phyloP scores from a whole-genome alignment of 2,329 filamentous ascomycete genomes.

The Beauveria pseudobassiana region DNA sequence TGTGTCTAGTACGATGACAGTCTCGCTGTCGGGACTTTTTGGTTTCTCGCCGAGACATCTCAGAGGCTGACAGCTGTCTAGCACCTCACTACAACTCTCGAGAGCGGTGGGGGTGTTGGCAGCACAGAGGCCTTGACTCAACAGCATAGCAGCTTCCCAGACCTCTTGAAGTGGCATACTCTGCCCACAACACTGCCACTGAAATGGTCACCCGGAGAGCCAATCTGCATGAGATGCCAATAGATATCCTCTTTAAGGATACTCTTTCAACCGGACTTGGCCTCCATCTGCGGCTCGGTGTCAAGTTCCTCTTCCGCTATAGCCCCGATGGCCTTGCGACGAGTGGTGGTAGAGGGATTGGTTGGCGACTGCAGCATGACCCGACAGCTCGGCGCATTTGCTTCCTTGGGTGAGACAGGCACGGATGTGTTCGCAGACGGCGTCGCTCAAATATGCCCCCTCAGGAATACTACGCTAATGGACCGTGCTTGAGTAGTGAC shows the following conservation, averaged over 20 bases:
- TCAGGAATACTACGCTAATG: neutral
- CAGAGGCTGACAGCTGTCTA: neutral
- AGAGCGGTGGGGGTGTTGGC: neutral
- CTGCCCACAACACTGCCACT: neutral
- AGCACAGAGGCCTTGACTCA: neutral
- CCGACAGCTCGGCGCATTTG: neutral
- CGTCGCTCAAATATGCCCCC: neutral
- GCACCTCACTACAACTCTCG: neutral
- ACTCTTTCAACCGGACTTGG: too few relatives aligned
- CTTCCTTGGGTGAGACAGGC: neutral
- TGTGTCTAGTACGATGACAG: neutral
- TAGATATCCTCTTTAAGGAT: neutral
- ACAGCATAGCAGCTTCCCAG: neutral
- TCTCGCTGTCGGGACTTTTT: neutral
- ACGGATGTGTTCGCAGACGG: neutral
- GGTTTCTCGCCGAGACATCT: constrained; percentile 2
- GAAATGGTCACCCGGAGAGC: neutral
- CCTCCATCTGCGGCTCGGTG: neutral
- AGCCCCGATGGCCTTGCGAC: too few relatives aligned
- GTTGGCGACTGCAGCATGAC: neutral
- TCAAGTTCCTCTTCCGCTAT: neutral
- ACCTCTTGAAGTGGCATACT: neutral
- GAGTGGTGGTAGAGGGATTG: neutral
- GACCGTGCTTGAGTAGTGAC: neutral
- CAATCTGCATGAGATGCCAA: neutral